phyloP scores from a whole-genome alignment of 805 yeast species.

The Cyberlindnera lachancei region DNA sequence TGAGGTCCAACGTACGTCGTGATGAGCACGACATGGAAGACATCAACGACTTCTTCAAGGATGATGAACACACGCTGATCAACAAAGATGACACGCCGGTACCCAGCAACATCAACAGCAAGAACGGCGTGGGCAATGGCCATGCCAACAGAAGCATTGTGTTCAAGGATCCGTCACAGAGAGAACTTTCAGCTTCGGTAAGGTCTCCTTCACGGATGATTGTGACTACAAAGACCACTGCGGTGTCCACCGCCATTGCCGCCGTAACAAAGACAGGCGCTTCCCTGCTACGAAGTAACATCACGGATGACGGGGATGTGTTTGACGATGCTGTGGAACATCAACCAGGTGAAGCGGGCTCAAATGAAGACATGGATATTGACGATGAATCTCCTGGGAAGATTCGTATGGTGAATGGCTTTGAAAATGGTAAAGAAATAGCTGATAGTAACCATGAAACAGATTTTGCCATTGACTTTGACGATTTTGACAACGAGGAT shows the following conservation, averaged over 20 bases:
- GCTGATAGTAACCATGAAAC: too few relatives aligned
- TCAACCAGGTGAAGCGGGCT: constrained; percentile 10
- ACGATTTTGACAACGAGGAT: too few relatives aligned
- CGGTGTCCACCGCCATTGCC: neutral
- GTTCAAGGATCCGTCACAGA: neutral
- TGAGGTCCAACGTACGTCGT: constrained; percentile 37
- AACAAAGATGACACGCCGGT: constrained; percentile 7
- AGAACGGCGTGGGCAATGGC: too few relatives aligned
- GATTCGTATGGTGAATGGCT: constrained; percentile 11
- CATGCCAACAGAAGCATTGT: too few relatives aligned
- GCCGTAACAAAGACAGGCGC: too few relatives aligned
- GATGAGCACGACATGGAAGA: constrained; percentile 64
- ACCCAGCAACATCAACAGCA: too few relatives aligned
- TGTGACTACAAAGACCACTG: too few relatives aligned
- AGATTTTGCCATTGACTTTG: too few relatives aligned
- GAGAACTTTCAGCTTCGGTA: neutral
- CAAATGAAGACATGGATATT: constrained; percentile 22
- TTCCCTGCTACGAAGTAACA: too few relatives aligned
- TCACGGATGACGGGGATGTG: constrained; percentile 14
- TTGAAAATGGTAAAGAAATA: neutral
- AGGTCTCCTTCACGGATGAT: too few relatives aligned
- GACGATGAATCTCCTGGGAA: constrained; percentile 21
- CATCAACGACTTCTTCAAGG: constrained; percentile 59
- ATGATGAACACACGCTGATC: constrained; percentile 15
- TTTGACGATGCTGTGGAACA: constrained; percentile 17